These are phyloP conservation scores for Apiospora marii DNA, from an alignment of 2,329 filamentous ascomycete genomes.

Conservation along the genomic window DNA sequence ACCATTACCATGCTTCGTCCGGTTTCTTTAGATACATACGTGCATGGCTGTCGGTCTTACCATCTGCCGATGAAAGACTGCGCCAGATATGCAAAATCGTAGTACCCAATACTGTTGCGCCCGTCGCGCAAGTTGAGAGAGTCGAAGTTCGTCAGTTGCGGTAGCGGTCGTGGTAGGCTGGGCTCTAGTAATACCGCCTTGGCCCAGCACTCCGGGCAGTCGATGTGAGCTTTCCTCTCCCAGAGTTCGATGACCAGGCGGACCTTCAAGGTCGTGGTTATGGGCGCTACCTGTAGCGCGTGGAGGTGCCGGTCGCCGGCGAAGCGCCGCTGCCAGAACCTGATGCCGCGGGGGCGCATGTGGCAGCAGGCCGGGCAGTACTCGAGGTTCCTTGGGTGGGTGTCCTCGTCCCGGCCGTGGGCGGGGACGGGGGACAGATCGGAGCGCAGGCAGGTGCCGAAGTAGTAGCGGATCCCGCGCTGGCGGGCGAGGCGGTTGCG, in stretches of 20 bases:
- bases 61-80: no score
- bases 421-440: no score
- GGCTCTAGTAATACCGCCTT: background rate
- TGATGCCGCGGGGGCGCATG: no score
- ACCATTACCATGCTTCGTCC: background rate
- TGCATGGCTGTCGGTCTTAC: background rate
- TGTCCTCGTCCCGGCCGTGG: no score
- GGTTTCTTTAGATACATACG: no score
- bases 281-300: no score
- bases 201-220: background rate
- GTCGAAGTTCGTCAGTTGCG: background rate
- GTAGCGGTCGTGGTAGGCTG: background rate
- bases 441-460: no score
- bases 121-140: background rate
- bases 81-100: background rate
- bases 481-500: no score
- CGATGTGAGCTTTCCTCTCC: rapidly evolving
- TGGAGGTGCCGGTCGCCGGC: no score
- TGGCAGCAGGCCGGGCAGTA: background rate
- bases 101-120: no score
- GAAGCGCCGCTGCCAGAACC: background rate
- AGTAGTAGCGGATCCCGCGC: no score
- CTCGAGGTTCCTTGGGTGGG: background rate
- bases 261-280: background rate
- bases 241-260: background rate